Percentiles rank a stretch among this genome's conserved stretches.
Evolutionary conservation across 352 stramenopile species (phyloP).

Genomic region (Pseudoperonospora humuli): DNA sequence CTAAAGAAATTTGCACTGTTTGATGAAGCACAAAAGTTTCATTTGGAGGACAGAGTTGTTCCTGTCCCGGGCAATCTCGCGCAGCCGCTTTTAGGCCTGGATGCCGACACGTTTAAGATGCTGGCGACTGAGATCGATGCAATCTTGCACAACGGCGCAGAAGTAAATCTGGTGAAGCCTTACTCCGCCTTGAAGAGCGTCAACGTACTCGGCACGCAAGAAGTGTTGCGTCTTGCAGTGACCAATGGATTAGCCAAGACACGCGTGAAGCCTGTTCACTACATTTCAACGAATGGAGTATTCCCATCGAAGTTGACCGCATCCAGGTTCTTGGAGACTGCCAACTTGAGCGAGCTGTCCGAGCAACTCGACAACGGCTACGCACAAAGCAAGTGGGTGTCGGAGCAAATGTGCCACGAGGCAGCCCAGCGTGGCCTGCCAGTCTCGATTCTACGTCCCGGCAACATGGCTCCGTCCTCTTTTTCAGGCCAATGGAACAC

Average conservation of each 20-base stretch:
- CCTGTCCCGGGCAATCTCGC: conserved; percentile 68
- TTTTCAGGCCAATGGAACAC: conserved; percentile 70
- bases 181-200: conserved; percentile 81
- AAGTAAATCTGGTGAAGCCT: conserved; percentile 89
- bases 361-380: conserved; percentile 77
- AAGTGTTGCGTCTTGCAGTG: conserved; percentile 82
- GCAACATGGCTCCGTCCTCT: conserved; percentile 82
- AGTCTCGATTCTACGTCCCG: conserved; percentile 80
- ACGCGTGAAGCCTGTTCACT: conserved; percentile 80
- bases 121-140: conserved; percentile 83
- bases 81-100: conserved; percentile 74
- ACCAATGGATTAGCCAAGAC: conserved; percentile 71
- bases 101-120: conserved; percentile 78
- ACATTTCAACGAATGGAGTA: conserved; percentile 89
- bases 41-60: conserved; percentile 67
- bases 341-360: conserved; percentile 45
- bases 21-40: conserved; percentile 38
- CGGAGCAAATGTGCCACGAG: conserved; percentile 82
- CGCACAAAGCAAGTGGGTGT: conserved; percentile 89
- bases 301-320: conserved; percentile 51
- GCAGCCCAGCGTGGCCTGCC: conserved; percentile 71
- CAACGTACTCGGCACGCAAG: conserved; percentile 88
- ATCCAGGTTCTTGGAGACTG: conserved; percentile 37
- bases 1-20: conserved; percentile 51
- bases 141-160: conserved; percentile 89